phyloP scores from a whole-genome alignment of 345 rosid genomes.

The Pugionium dolabratum region DNA sequence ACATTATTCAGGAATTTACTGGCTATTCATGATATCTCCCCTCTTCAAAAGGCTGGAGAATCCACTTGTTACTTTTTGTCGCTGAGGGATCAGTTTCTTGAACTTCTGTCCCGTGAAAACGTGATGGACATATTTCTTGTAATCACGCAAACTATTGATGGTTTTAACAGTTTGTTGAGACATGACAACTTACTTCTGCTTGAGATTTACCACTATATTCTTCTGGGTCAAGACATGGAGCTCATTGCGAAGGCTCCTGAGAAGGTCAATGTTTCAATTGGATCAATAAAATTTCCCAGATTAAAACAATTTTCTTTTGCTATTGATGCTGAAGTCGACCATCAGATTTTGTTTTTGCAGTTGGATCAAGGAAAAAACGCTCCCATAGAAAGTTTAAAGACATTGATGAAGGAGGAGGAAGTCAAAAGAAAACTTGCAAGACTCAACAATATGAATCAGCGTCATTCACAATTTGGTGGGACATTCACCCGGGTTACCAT shows the following conservation, averaged over 20 bases:
- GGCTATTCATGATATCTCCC: constrained; percentile 76
- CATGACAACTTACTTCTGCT: constrained; percentile 84
- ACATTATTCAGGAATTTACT: constrained; percentile 82
- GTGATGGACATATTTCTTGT: constrained; percentile 76
- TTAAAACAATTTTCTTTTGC: neutral
- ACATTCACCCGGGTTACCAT: constrained; percentile 76
- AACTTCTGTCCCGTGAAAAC: constrained; percentile 74
- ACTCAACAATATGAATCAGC: constrained; percentile 42
- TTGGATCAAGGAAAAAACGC: constrained; percentile 49
- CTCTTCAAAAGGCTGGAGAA: constrained; percentile 67
- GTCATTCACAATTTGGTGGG: constrained; percentile 86
- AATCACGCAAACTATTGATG: constrained; percentile 65
- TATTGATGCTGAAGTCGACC: constrained; percentile 11
- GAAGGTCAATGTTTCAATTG: constrained; percentile 50
- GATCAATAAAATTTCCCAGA: constrained; percentile 13
- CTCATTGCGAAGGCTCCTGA: constrained; percentile 56
- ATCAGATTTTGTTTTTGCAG: constrained; percentile 37
- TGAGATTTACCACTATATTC: constrained; percentile 72
- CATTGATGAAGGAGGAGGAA: constrained; percentile 72
- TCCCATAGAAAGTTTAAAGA: constrained; percentile 64
- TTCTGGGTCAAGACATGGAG: constrained; percentile 76
- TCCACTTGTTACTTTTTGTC: constrained; percentile 64
- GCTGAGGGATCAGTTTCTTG: constrained; percentile 76
- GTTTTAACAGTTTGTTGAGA: constrained; percentile 55
- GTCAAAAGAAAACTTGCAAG: constrained; percentile 63